Base-by-base conservation (phyloP, 306 rosid species). In the Herpetospermum pedunculosum region DNA sequence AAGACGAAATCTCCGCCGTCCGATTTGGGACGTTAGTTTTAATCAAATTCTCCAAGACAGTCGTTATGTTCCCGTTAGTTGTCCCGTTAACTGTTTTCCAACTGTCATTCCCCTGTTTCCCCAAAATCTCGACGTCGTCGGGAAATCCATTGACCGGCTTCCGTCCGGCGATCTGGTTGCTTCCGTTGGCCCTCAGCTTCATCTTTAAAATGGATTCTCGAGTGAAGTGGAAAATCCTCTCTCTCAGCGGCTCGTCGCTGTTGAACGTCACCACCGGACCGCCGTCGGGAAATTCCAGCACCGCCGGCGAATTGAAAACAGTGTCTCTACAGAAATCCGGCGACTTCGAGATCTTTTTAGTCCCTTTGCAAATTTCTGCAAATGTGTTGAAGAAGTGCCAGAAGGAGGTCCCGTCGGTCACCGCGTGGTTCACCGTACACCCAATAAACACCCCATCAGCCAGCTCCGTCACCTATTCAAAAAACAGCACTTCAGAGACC, bases 301-400 rank as follows among this genome's bases (percentile, higher is more conserved):
- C 73, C 32, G 63, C 78, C 47, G 59, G 43, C 25, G 78, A 75
- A 73, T 62, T 75, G 11, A 75, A 75, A 62, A 75, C 73, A 15
- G 72, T 62, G 2, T 75, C 62, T 19, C 78, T 50, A 67, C 49
- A 6, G 21, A 75, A 75, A 15, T 64, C 72, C 30, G 78, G 78
- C 23, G 78, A 63, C 15, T 47, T 75, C 0, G 73, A 29, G 49
- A 75, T 75, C 60, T 75, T 75, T 16, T 75, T 64, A 48, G 26
- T 18, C 30, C 73, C 78, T 62, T 75, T 75, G 43, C 78, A 75
- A 50, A 60, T 43, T 30, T 75, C 78, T 0, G 78, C 73, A 32
- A 75, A 75, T 47, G 78, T 75, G 63, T 75, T 75, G 38, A 75
- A 75, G 32, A 75, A 75, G 23, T 75, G 72, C 78, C 78, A 75